Percentiles rank a stretch among this genome's conserved stretches.
phyloP scores from a whole-genome alignment of 371 early-diverging fungal species.

The Lichtheimia corymbifera region DNA sequence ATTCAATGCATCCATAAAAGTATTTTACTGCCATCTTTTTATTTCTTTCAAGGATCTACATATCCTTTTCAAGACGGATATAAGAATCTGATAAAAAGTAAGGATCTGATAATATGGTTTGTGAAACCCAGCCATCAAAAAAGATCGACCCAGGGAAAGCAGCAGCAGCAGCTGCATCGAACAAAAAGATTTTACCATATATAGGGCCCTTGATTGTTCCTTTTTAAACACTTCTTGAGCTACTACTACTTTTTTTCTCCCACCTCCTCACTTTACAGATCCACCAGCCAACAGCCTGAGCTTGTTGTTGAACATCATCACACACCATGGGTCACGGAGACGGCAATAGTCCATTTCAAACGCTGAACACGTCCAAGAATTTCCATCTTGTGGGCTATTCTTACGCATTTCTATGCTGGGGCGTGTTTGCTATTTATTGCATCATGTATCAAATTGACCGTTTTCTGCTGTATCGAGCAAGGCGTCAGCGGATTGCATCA shows the following conservation, averaged over 20 bases:
- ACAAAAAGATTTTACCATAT: too few relatives aligned
- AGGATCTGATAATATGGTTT: constrained; percentile 1
- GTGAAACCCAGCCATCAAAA: background rate
- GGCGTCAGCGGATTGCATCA: constrained; percentile 16
- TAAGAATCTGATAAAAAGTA: constrained; percentile 1
- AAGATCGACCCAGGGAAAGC: background rate
- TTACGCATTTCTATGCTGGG: constrained; percentile 47
- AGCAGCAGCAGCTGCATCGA: background rate
- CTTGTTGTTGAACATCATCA: background rate
- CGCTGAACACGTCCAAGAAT: constrained; percentile 9
- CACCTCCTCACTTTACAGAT: too few relatives aligned
- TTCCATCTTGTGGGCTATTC: constrained; percentile 26
- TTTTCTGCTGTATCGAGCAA: constrained; percentile 23
- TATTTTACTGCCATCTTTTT: too few relatives aligned
- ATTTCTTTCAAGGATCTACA: too few relatives aligned
- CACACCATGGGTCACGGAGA: background rate
- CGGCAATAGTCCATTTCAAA: background rate
- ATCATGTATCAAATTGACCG: constrained; percentile 35
- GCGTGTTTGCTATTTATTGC: constrained; percentile 41
- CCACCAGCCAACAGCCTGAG: too few relatives aligned
- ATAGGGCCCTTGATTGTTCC: too few relatives aligned
- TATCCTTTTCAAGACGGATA: too few relatives aligned
- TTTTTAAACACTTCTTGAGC: too few relatives aligned
- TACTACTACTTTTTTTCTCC: too few relatives aligned
- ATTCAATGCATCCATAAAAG: too few relatives aligned